Conservation (phyloP, 257 asterid species). For the Forsythia suspensa region DNA sequence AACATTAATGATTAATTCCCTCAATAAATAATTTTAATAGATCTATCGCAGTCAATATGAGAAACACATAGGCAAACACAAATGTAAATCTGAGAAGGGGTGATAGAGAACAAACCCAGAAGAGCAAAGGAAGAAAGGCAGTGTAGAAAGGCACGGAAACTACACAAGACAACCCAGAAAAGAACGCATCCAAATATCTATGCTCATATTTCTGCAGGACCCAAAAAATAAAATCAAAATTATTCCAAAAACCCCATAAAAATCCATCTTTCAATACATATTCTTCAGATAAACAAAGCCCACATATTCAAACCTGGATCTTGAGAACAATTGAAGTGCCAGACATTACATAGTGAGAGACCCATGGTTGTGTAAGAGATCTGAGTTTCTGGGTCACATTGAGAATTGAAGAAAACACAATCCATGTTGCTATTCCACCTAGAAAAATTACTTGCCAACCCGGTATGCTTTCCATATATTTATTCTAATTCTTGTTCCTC, state of each 20-base stretch:
- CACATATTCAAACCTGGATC: slow-evolving; percentile 68
- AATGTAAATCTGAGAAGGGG: neutral
- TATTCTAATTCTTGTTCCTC: slow-evolving; percentile 12
- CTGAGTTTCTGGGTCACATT: slow-evolving; percentile 69
- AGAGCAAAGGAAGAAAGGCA: slow-evolving; percentile 90
- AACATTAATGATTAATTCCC: neutral
- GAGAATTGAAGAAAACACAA: slow-evolving; percentile 60
- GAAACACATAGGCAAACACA: no score
- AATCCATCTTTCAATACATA: neutral
- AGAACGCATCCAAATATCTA: slow-evolving; percentile 67
- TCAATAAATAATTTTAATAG: neutral
- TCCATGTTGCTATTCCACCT: slow-evolving; percentile 69
- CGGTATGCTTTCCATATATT: slow-evolving; percentile 47
- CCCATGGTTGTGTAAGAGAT: slow-evolving; percentile 83
- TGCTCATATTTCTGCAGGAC: slow-evolving; percentile 70
- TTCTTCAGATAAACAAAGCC: slow-evolving; percentile 6
- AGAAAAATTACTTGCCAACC: slow-evolving; percentile 61
- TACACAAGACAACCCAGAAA: slow-evolving; percentile 77
- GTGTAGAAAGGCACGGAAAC: slow-evolving; percentile 98
- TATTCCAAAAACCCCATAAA: neutral
- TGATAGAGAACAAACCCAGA: slow-evolving; percentile 64
- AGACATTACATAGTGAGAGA: slow-evolving; percentile 46
- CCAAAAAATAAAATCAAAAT: neutral
- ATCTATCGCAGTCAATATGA: no score
- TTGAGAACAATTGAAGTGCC: slow-evolving; percentile 60